A percentile compares a stretch with the other conserved stretches of the same genome.
Evolutionary conservation across 1,284 basidiomycete genomes (phyloP).

Genomic region (Cutaneotrichosporon sp.): DNA sequence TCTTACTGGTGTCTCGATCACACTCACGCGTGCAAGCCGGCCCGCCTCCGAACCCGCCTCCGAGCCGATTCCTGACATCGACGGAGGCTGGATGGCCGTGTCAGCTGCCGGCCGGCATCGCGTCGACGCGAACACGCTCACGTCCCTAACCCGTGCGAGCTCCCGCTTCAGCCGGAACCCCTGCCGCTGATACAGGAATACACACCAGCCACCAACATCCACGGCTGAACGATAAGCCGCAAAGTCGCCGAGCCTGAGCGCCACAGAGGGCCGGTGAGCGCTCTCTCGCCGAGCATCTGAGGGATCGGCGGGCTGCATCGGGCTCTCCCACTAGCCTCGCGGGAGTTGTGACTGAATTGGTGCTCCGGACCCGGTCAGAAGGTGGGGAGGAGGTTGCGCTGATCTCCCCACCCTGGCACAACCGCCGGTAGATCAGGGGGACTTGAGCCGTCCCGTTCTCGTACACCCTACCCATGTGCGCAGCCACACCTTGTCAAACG

Average conservation of each 20-base stretch:
- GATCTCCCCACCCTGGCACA: too few species aligned
- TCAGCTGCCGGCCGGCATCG: not conserved
- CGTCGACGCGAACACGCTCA: not conserved
- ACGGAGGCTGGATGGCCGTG: not conserved
- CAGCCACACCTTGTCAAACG: not conserved
- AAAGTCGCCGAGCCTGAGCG: too few species aligned
- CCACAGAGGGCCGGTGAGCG: too few species aligned
- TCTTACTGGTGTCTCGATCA: too few species aligned
- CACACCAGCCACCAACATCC: not conserved
- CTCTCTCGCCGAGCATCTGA: too few species aligned
- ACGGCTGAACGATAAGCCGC: too few species aligned
- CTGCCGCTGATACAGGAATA: not conserved
- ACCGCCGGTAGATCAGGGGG: not conserved
- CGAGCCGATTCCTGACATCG: not conserved
- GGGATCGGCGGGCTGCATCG: too few species aligned
- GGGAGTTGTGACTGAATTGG: too few species aligned
- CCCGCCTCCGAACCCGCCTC: not conserved
- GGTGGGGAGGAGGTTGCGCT: too few species aligned
- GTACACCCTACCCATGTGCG: not conserved
- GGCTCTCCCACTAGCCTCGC: too few species aligned
- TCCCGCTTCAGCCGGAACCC: not conserved
- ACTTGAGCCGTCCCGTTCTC: not conserved
- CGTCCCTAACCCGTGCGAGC: not conserved
- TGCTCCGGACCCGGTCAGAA: too few species aligned
- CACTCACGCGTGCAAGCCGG: too few species aligned